Evolutionary conservation across 371 early-diverging fungal species (phyloP).

Genomic region (Apophysomyces trapeziformis): DNA sequence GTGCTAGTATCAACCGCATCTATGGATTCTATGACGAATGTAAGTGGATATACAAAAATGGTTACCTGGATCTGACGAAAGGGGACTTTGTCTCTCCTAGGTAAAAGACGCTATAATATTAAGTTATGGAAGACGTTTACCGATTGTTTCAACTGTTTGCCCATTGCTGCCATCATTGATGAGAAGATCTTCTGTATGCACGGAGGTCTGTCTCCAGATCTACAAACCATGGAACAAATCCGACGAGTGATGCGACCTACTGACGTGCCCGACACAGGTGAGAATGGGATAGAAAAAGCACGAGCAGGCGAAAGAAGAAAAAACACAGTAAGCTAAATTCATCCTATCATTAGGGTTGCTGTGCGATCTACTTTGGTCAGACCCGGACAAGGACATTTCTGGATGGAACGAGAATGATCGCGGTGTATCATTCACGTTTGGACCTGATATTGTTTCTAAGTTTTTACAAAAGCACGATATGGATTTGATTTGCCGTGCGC

Average conservation of each 20-base stretch:
- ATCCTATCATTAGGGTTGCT: constrained; percentile 67
- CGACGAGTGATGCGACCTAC: constrained; percentile 90
- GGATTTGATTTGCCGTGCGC: constrained; percentile 93
- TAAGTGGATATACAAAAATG: constrained; percentile 72
- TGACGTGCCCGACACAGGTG: constrained; percentile 93
- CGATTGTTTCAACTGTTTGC: constrained; percentile 93
- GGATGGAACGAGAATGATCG: constrained; percentile 94
- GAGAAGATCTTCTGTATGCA: constrained; percentile 97
- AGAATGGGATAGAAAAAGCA: background rate
- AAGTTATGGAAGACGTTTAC: constrained; percentile 95
- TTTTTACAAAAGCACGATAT: constrained; percentile 94
- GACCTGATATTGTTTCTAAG: constrained; percentile 81
- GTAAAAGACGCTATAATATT: constrained; percentile 91
- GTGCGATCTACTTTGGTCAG: constrained; percentile 96
- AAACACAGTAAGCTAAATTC: background rate
- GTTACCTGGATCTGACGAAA: constrained; percentile 70
- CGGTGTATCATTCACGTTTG: constrained; percentile 90
- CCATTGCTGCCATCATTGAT: constrained; percentile 93
- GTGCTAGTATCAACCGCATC: too few relatives aligned
- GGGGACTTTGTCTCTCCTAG: constrained; percentile 31
- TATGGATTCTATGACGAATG: too few relatives aligned
- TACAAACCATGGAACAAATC: constrained; percentile 89
- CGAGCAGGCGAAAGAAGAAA: too few relatives aligned
- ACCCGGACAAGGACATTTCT: constrained; percentile 88
- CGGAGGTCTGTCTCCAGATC: constrained; percentile 94